Evolutionary conservation across 345 rosid species (phyloP).

Genomic region (Salix viminalis): DNA sequence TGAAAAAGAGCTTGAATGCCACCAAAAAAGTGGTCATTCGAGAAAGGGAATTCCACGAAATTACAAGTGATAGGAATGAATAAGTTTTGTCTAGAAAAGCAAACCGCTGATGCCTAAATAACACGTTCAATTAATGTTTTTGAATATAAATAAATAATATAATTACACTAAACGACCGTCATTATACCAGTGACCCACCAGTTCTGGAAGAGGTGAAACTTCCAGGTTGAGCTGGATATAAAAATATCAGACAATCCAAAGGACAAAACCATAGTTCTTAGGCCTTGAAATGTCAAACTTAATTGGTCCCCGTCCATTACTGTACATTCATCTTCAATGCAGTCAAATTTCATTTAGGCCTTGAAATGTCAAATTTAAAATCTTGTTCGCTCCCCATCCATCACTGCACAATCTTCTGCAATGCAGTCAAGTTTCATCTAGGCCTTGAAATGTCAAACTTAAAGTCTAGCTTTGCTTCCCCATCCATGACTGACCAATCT

Average conservation of each 20-base stretch:
- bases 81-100: neutral
- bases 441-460: neutral
- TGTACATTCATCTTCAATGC: neutral
- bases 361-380: neutral
- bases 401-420: neutral
- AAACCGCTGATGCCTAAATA: neutral
- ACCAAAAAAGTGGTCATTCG: neutral
- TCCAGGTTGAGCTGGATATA: neutral
- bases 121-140: neutral
- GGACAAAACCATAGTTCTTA: neutral
- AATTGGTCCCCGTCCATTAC: neutral
- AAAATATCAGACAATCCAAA: neutral
- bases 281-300: neutral
- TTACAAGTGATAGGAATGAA: neutral
- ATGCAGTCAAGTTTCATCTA: neutral
- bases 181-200: neutral
- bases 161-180: neutral
- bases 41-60: neutral
- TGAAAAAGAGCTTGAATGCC: neutral
- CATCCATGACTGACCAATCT: neutral
- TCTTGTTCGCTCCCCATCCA: neutral
- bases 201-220: neutral
- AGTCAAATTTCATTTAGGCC: neutral
- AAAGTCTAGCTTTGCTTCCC: neutral
- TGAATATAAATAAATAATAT: neutral